These are phyloP conservation scores for Wickerhamomyces mucosus DNA, from an alignment of 805 yeast species.

Conservation along the genomic window DNA sequence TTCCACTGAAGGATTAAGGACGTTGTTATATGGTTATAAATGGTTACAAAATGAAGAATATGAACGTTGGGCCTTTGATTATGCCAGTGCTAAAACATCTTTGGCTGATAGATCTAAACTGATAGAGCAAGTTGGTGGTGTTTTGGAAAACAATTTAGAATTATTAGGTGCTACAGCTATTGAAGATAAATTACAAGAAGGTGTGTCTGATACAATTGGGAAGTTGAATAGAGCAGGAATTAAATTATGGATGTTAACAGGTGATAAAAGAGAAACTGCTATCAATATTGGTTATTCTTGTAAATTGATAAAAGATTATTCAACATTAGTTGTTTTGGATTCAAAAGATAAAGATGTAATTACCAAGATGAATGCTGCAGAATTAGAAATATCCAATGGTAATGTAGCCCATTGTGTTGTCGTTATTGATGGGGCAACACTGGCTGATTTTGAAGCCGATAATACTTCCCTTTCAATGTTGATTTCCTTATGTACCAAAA, in stretches of 20 bases:
- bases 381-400: conserved; percentile 61
- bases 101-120: conserved; percentile 53
- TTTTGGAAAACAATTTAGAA: conserved; percentile 58
- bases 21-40: conserved; percentile 72
- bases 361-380: conserved; percentile 65
- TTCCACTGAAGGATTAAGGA: conserved; percentile 90
- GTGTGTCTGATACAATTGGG: conserved; percentile 94
- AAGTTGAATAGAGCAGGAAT: conserved; percentile 89
- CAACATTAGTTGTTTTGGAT: conserved; percentile 70
- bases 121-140: conserved; percentile 64
- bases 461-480: conserved; percentile 63
- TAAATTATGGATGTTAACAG: conserved; percentile 96
- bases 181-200: conserved; percentile 92
- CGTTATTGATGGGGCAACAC: conserved; percentile 90
- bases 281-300: conserved; percentile 95
- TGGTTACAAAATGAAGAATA: conserved; percentile 58
- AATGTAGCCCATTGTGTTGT: conserved; percentile 89
- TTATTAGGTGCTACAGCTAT: conserved; percentile 92
- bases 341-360: conserved; percentile 48
- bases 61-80: conserved; percentile 55
- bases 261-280: conserved; percentile 97
- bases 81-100: conserved; percentile 69
- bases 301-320: conserved; percentile 83
- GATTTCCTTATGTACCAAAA: conserved; percentile 74
- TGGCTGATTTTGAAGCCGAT: conserved; percentile 65